Evolutionary conservation across 192 early-diverging fungal genomes (phyloP).

Genomic region (Thamnidium elegans): DNA sequence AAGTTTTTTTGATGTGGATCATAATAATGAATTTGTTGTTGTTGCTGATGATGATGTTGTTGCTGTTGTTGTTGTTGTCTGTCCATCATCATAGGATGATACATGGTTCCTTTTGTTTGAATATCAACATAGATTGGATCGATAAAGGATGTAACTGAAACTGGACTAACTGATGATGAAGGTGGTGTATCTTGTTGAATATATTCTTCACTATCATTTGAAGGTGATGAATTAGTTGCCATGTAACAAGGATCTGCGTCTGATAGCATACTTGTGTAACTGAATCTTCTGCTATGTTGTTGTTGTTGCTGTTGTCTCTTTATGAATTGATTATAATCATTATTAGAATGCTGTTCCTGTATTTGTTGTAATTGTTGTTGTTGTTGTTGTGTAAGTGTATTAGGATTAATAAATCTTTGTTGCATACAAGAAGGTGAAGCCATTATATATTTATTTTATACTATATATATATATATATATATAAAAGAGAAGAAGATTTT

Average conservation of each 20-base stretch:
- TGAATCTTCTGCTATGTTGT: slow-evolving; percentile 9
- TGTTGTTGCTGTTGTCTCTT: slow-evolving; percentile 8
- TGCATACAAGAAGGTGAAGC: slow-evolving; percentile 15
- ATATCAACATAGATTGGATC: slow-evolving; percentile 3
- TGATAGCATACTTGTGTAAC: slow-evolving; percentile 15
- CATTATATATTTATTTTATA: background rate
- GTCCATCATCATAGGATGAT: background rate
- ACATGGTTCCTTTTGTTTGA: background rate
- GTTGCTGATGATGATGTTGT: background rate
- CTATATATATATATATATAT: background rate
- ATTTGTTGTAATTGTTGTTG: background rate
- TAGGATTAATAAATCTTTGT: slow-evolving; percentile 13
- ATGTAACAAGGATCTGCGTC: slow-evolving; percentile 11
- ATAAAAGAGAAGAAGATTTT: background rate
- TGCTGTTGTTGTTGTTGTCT: background rate
- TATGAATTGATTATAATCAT: slow-evolving; percentile 8
- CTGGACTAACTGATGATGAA: background rate
- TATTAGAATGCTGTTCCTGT: background rate
- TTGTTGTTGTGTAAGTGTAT: slow-evolving; percentile 4
- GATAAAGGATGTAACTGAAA: slow-evolving; percentile 1
- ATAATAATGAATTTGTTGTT: slow-evolving; percentile 1
- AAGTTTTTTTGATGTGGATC: background rate
- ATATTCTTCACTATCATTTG: slow-evolving; percentile 9
- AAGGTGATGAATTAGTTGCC: background rate
- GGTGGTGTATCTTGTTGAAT: background rate